A percentile compares a stretch with the other conserved stretches of the same genome.
Evolutionary conservation across 2,329 filamentous ascomycete genomes (phyloP).

Genomic region (Cryphonectria carpinicola): DNA sequence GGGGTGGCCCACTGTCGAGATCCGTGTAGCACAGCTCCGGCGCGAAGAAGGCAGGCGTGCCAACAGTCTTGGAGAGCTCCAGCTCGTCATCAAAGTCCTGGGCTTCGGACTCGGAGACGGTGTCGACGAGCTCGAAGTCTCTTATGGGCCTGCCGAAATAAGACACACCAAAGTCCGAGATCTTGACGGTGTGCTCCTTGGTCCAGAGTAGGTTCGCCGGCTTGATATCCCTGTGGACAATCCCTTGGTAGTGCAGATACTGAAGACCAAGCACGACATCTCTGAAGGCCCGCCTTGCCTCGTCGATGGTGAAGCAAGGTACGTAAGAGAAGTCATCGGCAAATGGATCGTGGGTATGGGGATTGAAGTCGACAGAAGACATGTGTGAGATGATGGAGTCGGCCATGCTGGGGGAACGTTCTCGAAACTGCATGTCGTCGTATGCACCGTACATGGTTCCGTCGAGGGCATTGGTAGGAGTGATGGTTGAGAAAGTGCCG

Average conservation of each 20-base stretch:
- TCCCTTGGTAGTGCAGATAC: constrained; percentile 87
- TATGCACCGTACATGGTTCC: constrained; percentile 80
- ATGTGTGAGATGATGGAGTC: constrained; percentile 75
- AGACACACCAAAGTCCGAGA: constrained; percentile 97
- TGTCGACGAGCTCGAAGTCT: constrained; percentile 79
- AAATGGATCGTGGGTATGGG: constrained; percentile 64
- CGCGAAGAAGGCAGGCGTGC: constrained; percentile 96
- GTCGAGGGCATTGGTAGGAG: constrained; percentile 65
- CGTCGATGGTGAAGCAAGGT: constrained; percentile 84
- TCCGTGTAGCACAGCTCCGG: constrained; percentile 95
- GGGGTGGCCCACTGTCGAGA: constrained; percentile 63
- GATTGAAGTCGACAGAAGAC: constrained; percentile 65
- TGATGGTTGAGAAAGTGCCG: constrained; percentile 55
- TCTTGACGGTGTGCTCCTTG: constrained; percentile 85
- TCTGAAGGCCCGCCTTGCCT: constrained; percentile 82
- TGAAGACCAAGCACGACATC: constrained; percentile 93
- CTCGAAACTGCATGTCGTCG: constrained; percentile 61
- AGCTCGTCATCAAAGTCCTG: constrained; percentile 89
- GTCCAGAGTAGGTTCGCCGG: constrained; percentile 91
- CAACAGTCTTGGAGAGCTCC: constrained; percentile 96
- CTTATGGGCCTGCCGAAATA: constrained; percentile 90
- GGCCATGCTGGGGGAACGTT: constrained; percentile 78
- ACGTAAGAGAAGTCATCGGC: constrained; percentile 92
- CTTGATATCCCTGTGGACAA: constrained; percentile 84
- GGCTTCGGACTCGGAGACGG: constrained; percentile 77